phyloP scores from a whole-genome alignment of 2,329 filamentous ascomycete species.

The Cercospora sp. region DNA sequence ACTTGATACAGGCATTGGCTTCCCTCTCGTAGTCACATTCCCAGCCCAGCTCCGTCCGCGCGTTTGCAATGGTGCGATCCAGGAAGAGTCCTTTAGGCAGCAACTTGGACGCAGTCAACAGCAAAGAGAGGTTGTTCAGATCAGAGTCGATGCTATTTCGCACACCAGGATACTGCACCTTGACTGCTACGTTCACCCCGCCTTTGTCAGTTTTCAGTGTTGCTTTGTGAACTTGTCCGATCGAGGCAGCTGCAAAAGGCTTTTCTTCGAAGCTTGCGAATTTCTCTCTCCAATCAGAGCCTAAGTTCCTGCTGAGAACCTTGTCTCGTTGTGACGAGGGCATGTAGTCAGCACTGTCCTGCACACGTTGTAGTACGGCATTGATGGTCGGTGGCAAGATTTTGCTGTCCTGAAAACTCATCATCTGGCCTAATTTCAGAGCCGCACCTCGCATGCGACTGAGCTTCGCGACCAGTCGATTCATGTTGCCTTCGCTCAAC shows the following conservation, averaged over 20 bases:
- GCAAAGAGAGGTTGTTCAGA: conserved; percentile 85
- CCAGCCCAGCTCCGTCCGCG: conserved; percentile 87
- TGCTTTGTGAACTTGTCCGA: conserved; percentile 91
- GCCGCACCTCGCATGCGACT: conserved; percentile 96
- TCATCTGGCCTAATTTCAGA: conserved; percentile 96
- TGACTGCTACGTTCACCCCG: conserved; percentile 83
- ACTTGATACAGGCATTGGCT: conserved; percentile 75
- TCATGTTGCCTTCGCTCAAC: conserved; percentile 87
- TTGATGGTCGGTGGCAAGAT: conserved; percentile 87
- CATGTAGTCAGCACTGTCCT: conserved; percentile 98
- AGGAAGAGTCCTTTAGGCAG: conserved; percentile 90
- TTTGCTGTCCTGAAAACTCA: conserved; percentile 96
- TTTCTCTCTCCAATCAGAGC: conserved; percentile 77
- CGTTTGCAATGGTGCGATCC: conserved; percentile 96
- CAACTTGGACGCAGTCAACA: conserved; percentile 85
- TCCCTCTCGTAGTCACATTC: conserved; percentile 95
- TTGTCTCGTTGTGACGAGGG: conserved; percentile 87
- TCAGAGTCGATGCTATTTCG: conserved; percentile 96
- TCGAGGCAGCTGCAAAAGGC: conserved; percentile 92
- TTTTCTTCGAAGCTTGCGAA: conserved; percentile 85
- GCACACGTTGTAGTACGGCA: conserved; percentile 86
- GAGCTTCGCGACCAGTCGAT: conserved; percentile 85
- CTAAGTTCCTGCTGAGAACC: conserved; percentile 77
- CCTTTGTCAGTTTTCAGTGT: conserved; percentile 72
- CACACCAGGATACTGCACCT: conserved; percentile 96